Conservation (phyloP, 139 green algal genomes). For the Gonium pectorale region DNA sequence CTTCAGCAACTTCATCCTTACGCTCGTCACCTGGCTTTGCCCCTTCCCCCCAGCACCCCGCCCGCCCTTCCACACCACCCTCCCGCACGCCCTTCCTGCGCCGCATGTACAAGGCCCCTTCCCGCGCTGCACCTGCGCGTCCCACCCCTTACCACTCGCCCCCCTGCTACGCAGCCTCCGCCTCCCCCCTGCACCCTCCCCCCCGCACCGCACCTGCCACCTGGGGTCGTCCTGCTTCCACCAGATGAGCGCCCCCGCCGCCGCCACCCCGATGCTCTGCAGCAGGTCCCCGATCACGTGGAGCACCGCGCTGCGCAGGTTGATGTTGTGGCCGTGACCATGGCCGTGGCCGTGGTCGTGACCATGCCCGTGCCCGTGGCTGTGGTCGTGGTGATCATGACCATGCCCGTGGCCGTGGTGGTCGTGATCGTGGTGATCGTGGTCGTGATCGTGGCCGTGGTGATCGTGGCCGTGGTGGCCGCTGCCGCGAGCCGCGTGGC, state of each 20-base stretch:
- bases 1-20: too few relatives aligned
- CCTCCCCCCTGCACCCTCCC: not conserved
- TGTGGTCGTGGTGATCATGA: too few relatives aligned
- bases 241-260: conserved; percentile 93
- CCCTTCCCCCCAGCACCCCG: too few relatives aligned
- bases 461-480: not conserved
- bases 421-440: not conserved
- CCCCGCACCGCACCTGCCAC: conserved; percentile 53
- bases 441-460: conserved; percentile 1
- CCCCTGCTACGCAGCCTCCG: not conserved
- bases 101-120: too few relatives aligned
- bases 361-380: conserved; percentile 40
- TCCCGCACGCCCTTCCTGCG: too few relatives aligned
- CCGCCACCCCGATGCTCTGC: conserved; percentile 89
- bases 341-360: conserved; percentile 15
- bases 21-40: too few relatives aligned
- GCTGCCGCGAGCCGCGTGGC: not conserved
- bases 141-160: too few relatives aligned
- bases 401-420: not conserved
- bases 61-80: too few relatives aligned
- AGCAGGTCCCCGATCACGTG: conserved; percentile 95
- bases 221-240: conserved; percentile 77
- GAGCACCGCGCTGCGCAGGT: conserved; percentile 67
- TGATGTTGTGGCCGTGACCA: conserved; percentile 48
- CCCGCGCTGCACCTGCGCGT: too few relatives aligned